Percentiles rank a stretch among this genome's conserved stretches.
phyloP scores from a whole-genome alignment of 495 filamentous ascomycete species.

The Platismatia glauca region DNA sequence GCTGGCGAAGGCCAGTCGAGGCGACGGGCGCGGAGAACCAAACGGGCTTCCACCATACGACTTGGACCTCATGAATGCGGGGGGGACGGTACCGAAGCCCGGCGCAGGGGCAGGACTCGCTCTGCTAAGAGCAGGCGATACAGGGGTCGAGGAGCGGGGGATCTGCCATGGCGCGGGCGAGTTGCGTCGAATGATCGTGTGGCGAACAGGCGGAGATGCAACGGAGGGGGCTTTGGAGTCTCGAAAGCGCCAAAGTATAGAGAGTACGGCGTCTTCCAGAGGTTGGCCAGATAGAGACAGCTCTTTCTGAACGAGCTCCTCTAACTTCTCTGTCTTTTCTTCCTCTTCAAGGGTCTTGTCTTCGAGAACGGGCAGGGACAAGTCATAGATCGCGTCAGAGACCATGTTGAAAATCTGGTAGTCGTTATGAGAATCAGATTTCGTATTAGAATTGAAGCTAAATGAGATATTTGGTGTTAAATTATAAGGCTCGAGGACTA shows the following conservation, averaged over 20 bases:
- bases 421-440: background rate
- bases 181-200: conserved; percentile 78
- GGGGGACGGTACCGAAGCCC: conserved; percentile 62
- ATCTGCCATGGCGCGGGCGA: conserved; percentile 93
- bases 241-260: conserved; percentile 85
- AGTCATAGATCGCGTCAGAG: conserved; percentile 82
- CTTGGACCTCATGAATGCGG: conserved; percentile 60
- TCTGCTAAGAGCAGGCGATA: conserved; percentile 64
- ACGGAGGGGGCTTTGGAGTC: conserved; percentile 64
- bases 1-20: conserved; percentile 79
- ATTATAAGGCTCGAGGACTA: conserved; percentile 1
- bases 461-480: background rate
- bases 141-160: conserved; percentile 61
- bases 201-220: conserved; percentile 73
- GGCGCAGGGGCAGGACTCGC: conserved; percentile 73
- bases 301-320: conserved; percentile 73
- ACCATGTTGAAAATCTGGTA: conserved; percentile 50
- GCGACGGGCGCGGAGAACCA: conserved; percentile 86
- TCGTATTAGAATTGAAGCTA: background rate
- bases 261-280: conserved; percentile 84
- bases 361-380: conserved; percentile 80
- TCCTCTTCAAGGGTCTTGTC: conserved; percentile 80
- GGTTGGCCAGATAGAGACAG: conserved; percentile 65
- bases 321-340: conserved; percentile 87
- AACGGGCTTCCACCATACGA: conserved; percentile 83